Evolutionary conservation across 805 yeast genomes (phyloP).

Genomic region (Wickerhamiella qilinensis): DNA sequence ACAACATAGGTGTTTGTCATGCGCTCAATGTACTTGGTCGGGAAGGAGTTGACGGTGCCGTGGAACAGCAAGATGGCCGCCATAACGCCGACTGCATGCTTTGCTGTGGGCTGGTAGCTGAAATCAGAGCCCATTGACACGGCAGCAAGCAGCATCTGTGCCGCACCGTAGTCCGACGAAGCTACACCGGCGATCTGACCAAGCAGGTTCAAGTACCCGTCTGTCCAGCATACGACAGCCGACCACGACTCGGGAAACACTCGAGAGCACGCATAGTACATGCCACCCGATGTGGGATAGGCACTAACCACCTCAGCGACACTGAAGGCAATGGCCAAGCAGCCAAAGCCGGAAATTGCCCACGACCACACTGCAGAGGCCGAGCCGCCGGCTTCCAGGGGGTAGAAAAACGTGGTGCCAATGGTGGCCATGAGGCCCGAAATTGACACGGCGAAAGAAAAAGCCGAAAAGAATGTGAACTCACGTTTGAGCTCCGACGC

Average conservation of each 20-base stretch:
- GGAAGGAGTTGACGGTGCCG: conserved; percentile 34
- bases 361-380: conserved; percentile 52
- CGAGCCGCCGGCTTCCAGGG: conserved; percentile 40
- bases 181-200: conserved; percentile 24
- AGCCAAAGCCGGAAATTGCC: conserved; percentile 38
- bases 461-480: conserved; percentile 43
- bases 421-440: conserved; percentile 52
- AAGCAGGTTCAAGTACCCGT: conserved; percentile 33
- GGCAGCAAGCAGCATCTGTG: conserved; percentile 21
- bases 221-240: conserved; percentile 38
- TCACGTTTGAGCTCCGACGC: conserved; percentile 44
- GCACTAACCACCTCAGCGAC: conserved; percentile 56
- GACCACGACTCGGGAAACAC: conserved; percentile 25
- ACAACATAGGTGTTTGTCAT: conserved; percentile 37
- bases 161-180: conserved; percentile 22
- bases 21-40: conserved; percentile 33
- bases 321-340: conserved; percentile 37
- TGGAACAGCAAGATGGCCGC: conserved; percentile 33
- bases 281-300: conserved; percentile 63
- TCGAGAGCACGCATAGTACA: conserved; percentile 37
- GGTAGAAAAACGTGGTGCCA: conserved; percentile 35
- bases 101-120: conserved; percentile 19
- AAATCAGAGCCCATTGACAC: conserved; percentile 21
- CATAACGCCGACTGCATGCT: conserved; percentile 19
- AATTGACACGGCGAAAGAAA: conserved; percentile 47